Base-by-base conservation (phyloP, 768 basidiomycete genomes). In the Russula foetens region DNA sequence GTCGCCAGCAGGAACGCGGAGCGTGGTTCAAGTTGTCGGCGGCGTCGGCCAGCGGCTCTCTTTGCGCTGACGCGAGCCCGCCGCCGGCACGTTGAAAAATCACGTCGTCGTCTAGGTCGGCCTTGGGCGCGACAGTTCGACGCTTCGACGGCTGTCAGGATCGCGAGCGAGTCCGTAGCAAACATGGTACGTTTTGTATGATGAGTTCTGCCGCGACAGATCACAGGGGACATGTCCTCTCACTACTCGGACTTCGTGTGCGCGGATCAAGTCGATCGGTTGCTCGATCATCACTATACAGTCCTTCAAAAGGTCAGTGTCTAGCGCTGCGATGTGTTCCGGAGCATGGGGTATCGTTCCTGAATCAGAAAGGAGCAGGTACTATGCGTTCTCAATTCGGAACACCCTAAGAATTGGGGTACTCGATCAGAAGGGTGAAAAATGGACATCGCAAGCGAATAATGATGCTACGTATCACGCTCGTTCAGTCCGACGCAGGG, bases 41-140 rank as follows among this genome's bases (percentile, higher is more conserved):
- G 3, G 47, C 0, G 53, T 49, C 4, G 29, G 38, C n/a, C n/a
- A n/a, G 4, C 19, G 6, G 31, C 53, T 38, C 17, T 44, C 53
- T 8, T 24, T 44, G 29, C 59, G 53, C 41, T 26, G 47, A 19
- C 59, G 53, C 53, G 53, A 60, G 19, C 59, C 59, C 7, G 59
- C n/a, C n/a, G n/a, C n/a, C n/a, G n/a, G 59, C 17, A 60, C 59
- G 24, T 60, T 60, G 41, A 60, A 48, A 19, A 60, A n/a, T 60
- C 23, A 60, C 59, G 39, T 60, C 59, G 31, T 55, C 59, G 4
- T 60, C 59, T 3, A 43, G 46, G 45, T 43, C 46, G 1, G 38
- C 21, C 35, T n/a, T 53, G 45, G 11, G 35, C 26, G 11, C 5
- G 35, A 19, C 39, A n/a, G 7, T 14, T 31, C 23, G 53, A n/a